Percentiles rank a stretch among this genome's conserved stretches.
phyloP scores from a whole-genome alignment of 2,329 filamentous ascomycete species.

The Tricladium varicosporioides region DNA sequence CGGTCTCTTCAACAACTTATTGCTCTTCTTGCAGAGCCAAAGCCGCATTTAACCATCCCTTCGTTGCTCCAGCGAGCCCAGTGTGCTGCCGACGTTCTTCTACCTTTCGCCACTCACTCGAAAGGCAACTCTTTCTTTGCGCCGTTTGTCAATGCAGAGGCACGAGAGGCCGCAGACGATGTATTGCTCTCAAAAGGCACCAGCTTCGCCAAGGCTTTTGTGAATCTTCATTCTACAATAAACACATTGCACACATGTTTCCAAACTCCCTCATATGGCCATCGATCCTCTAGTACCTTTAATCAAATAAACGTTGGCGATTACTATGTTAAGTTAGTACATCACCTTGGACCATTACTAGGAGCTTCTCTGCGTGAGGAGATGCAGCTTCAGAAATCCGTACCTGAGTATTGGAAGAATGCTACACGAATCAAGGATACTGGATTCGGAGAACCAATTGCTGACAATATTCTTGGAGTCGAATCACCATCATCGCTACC shows the following conservation, averaged over 20 bases:
- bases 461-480: slow-evolving; percentile 11
- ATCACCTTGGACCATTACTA: slow-evolving; percentile 73
- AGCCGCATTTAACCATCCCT: slow-evolving; percentile 77
- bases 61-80: slow-evolving; percentile 76
- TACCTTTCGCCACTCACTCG: slow-evolving; percentile 58
- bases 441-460: slow-evolving; percentile 19
- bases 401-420: slow-evolving; percentile 65
- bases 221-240: slow-evolving; percentile 73
- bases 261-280: slow-evolving; percentile 54
- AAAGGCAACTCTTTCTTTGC: slow-evolving; percentile 64
- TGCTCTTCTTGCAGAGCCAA: slow-evolving; percentile 74
- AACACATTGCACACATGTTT: slow-evolving; percentile 75
- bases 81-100: slow-evolving; percentile 63
- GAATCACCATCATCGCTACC: slow-evolving; percentile 14
- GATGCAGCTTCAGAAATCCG: slow-evolving; percentile 67
- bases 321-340: slow-evolving; percentile 72
- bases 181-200: slow-evolving; percentile 65
- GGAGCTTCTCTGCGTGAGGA: slow-evolving; percentile 83
- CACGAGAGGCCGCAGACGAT: slow-evolving; percentile 37
- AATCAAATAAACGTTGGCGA: slow-evolving; percentile 80
- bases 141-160: slow-evolving; percentile 53
- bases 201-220: slow-evolving; percentile 71
- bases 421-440: slow-evolving; percentile 24
- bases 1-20: slow-evolving; percentile 72
- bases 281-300: slow-evolving; percentile 57